A percentile compares a stretch with the other conserved stretches of the same genome.
Evolutionary conservation across 768 basidiomycete genomes (phyloP).

Genomic region (Chalciporus chontae): DNA sequence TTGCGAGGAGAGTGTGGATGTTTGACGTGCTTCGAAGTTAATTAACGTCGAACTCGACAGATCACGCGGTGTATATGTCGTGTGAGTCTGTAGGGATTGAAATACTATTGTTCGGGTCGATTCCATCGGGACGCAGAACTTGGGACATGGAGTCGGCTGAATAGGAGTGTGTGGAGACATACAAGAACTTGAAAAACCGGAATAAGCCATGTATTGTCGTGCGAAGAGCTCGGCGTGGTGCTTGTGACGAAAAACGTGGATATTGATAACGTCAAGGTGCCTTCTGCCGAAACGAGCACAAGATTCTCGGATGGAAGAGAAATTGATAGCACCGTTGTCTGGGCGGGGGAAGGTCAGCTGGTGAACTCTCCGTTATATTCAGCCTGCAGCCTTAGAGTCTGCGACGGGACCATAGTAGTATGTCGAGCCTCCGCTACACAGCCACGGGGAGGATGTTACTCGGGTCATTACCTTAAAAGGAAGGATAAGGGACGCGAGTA

Average conservation of each 20-base stretch:
- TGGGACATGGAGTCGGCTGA: too few species aligned
- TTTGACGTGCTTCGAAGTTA: not conserved
- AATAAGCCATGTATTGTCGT: not conserved
- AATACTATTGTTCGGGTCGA: too few species aligned
- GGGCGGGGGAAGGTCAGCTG: not conserved
- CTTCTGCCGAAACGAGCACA: not conserved
- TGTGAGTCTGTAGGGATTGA: not conserved
- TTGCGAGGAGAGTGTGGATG: too few species aligned
- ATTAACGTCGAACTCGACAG: too few species aligned
- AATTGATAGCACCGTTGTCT: not conserved
- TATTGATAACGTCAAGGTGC: not conserved
- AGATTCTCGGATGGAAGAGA: not conserved
- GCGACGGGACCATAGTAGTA: too few species aligned
- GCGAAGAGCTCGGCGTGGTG: not conserved
- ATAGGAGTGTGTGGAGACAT: too few species aligned
- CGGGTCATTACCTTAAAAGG: slow-evolving; percentile 6
- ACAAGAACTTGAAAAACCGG: too few species aligned
- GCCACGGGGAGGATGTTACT: not conserved
- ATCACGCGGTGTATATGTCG: not conserved
- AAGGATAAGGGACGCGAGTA: slow-evolving; percentile 9
- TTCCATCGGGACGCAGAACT: too few species aligned
- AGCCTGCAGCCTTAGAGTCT: too few species aligned
- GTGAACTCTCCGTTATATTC: not conserved
- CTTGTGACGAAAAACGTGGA: slow-evolving; percentile 2
- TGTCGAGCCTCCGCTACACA: too few species aligned